Evolutionary conservation across 2,329 filamentous ascomycete species (phyloP), one percentile per base, ranked within the genome.

Genomic region (Botrytis fragariae): DNA sequence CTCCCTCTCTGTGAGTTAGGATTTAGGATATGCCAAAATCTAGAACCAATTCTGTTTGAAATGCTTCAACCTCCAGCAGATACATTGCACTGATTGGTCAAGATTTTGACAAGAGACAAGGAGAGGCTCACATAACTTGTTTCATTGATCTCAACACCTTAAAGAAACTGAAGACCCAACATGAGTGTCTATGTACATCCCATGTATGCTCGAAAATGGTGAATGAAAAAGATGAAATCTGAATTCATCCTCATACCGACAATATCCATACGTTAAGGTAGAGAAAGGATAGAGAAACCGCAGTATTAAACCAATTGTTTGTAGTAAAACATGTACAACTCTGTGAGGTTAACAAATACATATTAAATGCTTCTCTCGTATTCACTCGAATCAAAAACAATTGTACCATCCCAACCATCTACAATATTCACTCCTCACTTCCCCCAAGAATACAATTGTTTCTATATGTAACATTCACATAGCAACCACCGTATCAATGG

Each of bases 141-240:
- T 54, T 29, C 14, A 16, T 29, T 29, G n/a, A 54, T 16, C 6
- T n/a, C 3, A 29, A 9, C 1, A 29, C 29, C 5, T 54, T 54
- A 22, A 18, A 8, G 51, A 37, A 25, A 25, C 3, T 4, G 10
- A 37, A 60, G 29, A 60, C 8, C 18, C 18, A 60, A 4, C 4
- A 42, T n/a, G 0, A 14, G 1, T n/a, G 6, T n/a, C 2, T 9
- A 18, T 3, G 16, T 8, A 18, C 25, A 25, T 20, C 5, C 14
- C 3, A n/a, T 18, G 4, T 4, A n/a, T 6, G 29, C 25, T n/a
- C 25, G 12, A 12, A 16, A 6, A 29, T 29, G 1, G 12, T 16
- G 25, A n/a, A 14, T 7, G 25, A 29, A 12, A 8, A 54, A n/a
- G 25, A 29, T 54, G 16, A 14, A 0, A 29, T 29, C 12, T 54